A percentile compares a stretch with the other conserved stretches of the same genome.
Evolutionary conservation across 257 asterid genomes (phyloP).

Genomic region (Capsicum rhomboideum): DNA sequence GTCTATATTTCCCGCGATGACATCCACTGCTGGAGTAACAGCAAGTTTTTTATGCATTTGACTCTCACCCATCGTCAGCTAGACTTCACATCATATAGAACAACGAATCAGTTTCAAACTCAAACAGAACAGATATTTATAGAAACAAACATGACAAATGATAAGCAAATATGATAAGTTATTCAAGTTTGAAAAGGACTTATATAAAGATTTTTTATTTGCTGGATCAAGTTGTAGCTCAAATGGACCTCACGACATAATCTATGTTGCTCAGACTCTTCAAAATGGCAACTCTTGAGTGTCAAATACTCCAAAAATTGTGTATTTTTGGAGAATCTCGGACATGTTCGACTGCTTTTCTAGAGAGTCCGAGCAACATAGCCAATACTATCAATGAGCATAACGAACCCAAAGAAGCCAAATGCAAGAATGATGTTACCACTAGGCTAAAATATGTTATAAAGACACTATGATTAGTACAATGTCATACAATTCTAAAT

Average conservation of each 20-base stretch:
- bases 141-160: not conserved
- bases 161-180: not conserved
- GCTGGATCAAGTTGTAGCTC: too few relatives aligned
- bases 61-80: not conserved
- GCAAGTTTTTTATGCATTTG: not conserved
- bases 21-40: not conserved
- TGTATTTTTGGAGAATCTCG: not conserved
- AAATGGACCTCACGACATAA: too few relatives aligned
- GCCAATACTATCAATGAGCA: too few relatives aligned
- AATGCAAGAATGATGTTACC: not conserved
- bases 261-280: not conserved
- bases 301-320: not conserved
- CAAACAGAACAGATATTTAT: too few relatives aligned
- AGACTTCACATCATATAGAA: not conserved
- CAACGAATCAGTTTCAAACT: too few relatives aligned
- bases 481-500: too few relatives aligned
- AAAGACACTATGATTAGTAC: too few relatives aligned
- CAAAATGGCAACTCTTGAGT: not conserved
- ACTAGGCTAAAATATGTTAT: too few relatives aligned
- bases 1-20: not conserved
- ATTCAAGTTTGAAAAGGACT: too few relatives aligned
- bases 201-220: too few relatives aligned
- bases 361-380: not conserved
- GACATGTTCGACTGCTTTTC: not conserved
- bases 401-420: not conserved